Evolutionary conservation across 2,329 filamentous ascomycete genomes (phyloP), one percentile per base, ranked within the genome.

Genomic region (Colletotrichum sublineola): DNA sequence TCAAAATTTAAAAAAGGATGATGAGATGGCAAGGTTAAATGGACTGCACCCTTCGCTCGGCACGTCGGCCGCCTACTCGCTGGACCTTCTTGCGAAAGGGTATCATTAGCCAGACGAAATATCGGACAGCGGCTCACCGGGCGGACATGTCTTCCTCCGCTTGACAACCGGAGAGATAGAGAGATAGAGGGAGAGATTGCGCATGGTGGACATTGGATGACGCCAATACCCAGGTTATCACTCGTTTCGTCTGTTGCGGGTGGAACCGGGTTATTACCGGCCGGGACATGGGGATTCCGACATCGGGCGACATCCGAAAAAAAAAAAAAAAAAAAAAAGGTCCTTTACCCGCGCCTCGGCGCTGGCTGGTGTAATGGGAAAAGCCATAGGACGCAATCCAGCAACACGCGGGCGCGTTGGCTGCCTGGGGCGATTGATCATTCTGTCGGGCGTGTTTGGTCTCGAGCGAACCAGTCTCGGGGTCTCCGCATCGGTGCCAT

Each of bases 61-160:
- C 52, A 36, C 36, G 20, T 40, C 33, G 53, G 38, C 20, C 20
- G 20, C 11, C 24, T 56, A 8, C 9, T 36, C 52, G 18, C 56
- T 20, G 56, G 20, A 24, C 33, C n/a, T 42, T 42, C 36, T n/a
- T 24, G 56, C n/a, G n/a, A 42, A 36, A n/a, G 56, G 50, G 29
- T 20, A 38, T 48, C 11, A 38, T 48, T 15, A 20, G 20, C 33
- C 53, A 14, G 33, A 38, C 44, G 14, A 29, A 20, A 38, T 31
- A 12, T 29, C 36, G 38, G 44, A 38, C 33, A 20, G 33, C 24
- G 14, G 24, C 36, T 3, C 42, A 36, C 55, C 60, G 66, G 66
- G 50, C 60, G 70, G 66, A 65, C 60, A 65, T 64, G 60, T 64
- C 60, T 72, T 72, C 55, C 44, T 72, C 69, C 69, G 69, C 69